Base-by-base conservation (phyloP, 768 basidiomycete species). In the Lactarius vividus region DNA sequence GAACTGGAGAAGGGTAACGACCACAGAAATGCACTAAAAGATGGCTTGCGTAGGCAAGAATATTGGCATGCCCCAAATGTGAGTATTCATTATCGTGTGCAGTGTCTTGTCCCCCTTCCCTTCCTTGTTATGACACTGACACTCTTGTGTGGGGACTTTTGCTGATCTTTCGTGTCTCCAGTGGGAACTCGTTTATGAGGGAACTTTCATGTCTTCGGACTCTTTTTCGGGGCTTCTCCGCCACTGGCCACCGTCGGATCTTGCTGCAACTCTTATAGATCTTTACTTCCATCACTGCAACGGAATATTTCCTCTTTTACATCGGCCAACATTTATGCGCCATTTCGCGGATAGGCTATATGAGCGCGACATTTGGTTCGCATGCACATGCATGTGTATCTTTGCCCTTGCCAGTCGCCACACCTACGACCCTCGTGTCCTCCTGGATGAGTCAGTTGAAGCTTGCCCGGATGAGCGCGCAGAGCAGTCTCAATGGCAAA, bases 261-360 rank as follows among this genome's bases (percentile, higher is more conserved):
- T 94, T 20, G 82, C 82, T 9, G 72, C 75, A 33, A 73, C 70
- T 20, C 80, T 97, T 35, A 84, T 95, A 69, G 77, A 84, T 44
- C 77, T 88, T 33, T 94, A 85, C 73, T 96, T 96, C 70, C 69
- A 76, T 2, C 79, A 86, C 65, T 74, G 81, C 58, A 89, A 93
- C 71, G 71, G 73, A 33, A 78, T 84, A 40, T 79, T 85, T 62
- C 91, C 91, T 9, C 75, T 94, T 23, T 78, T 95, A 33, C 91
- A 94, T 72, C 82, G 81, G 26, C 85, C 85, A 6, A 86, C 87
- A 0, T 94, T 95, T 71, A 78, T 85, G 42, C 80, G 80, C 18
- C 84, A 88, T 55, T 87, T 85, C 79, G 77, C 72, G 37, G 81
- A 84, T 2, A 78, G 78, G 9, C 71, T 88, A 29, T 82, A 89